phyloP scores from a whole-genome alignment of 148 eudicot species.

The Fallopia convolvulus region DNA sequence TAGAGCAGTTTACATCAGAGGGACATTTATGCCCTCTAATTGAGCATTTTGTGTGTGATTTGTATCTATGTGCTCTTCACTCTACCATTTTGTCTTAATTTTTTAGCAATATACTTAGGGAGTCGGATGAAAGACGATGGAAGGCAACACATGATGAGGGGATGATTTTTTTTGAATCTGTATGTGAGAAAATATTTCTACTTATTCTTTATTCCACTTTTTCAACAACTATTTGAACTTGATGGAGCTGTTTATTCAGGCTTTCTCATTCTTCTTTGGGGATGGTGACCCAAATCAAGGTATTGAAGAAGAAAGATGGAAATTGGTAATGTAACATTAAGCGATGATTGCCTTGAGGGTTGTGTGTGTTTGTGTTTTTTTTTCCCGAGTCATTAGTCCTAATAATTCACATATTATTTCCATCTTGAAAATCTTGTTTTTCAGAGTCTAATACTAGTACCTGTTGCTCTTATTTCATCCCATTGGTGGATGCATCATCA shows the following conservation, averaged over 20 bases:
- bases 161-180: conserved; percentile 84
- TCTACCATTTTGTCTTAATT: neutral
- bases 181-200: conserved; percentile 24
- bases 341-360: neutral
- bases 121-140: conserved; percentile 70
- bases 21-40: neutral
- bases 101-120: conserved; percentile 39
- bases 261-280: conserved; percentile 90
- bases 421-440: neutral
- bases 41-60: neutral
- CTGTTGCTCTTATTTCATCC: neutral
- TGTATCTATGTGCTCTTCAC: neutral
- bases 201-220: conserved; percentile 3
- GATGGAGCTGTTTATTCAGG: conserved; percentile 29
- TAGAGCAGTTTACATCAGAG: neutral
- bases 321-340: conserved; percentile 69
- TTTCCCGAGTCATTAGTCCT: neutral
- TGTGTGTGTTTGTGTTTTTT: neutral
- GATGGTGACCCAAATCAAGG: conserved; percentile 99
- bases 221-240: conserved; percentile 12
- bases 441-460: neutral
- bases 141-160: conserved; percentile 40
- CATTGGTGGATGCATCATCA: neutral
- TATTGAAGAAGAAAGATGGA: conserved; percentile 98
- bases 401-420: neutral